These are phyloP conservation scores for maize (Zea mays) DNA, from an alignment of 176 grass and related monocot species.

Conservation along the genomic window Zm-B73-REFERENCE-NAM-5.0 NC_050101.1:40859501-40860000, in stretches of 20 bases:
- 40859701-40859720: conserved; percentile 36
- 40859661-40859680: conserved; percentile 22
- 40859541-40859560: conserved; percentile 65
- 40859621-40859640: not conserved
- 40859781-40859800: conserved; percentile 48
- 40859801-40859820: conserved; percentile 41
- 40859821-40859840: conserved; percentile 3
- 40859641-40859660: not conserved
- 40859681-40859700: conserved; percentile 31
- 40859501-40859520: conserved; percentile 68
- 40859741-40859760: conserved; percentile 37
- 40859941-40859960: conserved; percentile 30
- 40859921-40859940: conserved; percentile 43
- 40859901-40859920: conserved; percentile 38
- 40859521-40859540: conserved; percentile 69
- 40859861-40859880: conserved; percentile 4
- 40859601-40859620: not conserved
- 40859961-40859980: conserved; percentile 47
- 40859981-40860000: conserved; percentile 35
- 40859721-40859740: conserved; percentile 38
- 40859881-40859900: conserved; percentile 35
- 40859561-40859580: conserved; percentile 17
- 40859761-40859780: conserved; percentile 23
- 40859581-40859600: not conserved
- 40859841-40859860: conserved; percentile 26